Conservation (phyloP, 257 asterid genomes). For the Jacaranda mimosifolia region DNA sequence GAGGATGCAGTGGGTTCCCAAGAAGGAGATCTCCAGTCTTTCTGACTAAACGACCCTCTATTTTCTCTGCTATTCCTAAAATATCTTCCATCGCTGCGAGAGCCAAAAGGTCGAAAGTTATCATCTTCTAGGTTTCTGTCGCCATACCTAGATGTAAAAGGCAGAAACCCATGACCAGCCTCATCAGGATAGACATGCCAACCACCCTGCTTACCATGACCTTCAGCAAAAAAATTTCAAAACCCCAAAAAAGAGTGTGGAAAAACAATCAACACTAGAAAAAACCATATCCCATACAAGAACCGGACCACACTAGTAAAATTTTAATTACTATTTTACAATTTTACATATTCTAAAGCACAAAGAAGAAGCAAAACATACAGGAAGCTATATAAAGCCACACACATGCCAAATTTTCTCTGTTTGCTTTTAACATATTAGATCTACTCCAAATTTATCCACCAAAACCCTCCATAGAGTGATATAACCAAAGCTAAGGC, state of each 20-base stretch:
- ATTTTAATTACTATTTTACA: background rate
- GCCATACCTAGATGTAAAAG: conserved; percentile 69
- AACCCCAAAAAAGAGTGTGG: conserved; percentile 40
- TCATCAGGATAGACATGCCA: conserved; percentile 83
- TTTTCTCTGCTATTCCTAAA: conserved; percentile 68
- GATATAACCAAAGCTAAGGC: conserved; percentile 1
- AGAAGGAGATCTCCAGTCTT: conserved; percentile 71
- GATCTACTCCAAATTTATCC: conserved; percentile 54
- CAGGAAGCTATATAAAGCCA: conserved; percentile 45
- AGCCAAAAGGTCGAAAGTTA: conserved; percentile 58
- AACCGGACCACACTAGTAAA: background rate
- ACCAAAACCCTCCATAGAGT: conserved; percentile 2
- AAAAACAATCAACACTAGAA: conserved; percentile 43
- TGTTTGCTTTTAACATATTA: conserved; percentile 36
- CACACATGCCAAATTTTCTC: background rate
- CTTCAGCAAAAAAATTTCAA: conserved; percentile 65
- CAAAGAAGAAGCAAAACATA: conserved; percentile 27
- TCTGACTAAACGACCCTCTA: conserved; percentile 74
- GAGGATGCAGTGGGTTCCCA: conserved; percentile 69
- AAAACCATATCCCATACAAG: conserved; percentile 26
- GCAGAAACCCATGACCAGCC: conserved; percentile 65
- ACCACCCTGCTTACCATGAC: conserved; percentile 98
- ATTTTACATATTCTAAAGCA: background rate
- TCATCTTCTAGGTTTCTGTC: conserved; percentile 79
- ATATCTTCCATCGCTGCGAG: conserved; percentile 71